Percentiles rank a stretch among this genome's conserved stretches.
Evolutionary conservation across 805 yeast genomes (phyloP).

Genomic region (Lipomyces sp.): DNA sequence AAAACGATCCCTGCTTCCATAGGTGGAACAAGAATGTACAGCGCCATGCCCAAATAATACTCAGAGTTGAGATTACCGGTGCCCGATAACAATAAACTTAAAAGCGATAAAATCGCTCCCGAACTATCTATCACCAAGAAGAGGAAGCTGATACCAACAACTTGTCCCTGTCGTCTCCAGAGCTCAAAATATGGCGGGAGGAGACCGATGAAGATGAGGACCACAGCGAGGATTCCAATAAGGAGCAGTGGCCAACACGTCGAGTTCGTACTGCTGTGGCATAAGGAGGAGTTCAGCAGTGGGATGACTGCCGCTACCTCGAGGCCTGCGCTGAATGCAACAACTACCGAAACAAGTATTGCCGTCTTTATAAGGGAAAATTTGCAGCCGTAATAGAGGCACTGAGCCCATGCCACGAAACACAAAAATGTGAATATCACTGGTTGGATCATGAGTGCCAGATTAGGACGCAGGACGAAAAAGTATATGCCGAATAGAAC

Average conservation of each 20-base stretch:
- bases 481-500: slow-evolving; percentile 89
- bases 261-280: slow-evolving; percentile 49
- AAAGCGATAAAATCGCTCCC: slow-evolving; percentile 82
- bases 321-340: slow-evolving; percentile 56
- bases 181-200: slow-evolving; percentile 89
- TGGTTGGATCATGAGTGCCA: slow-evolving; percentile 86
- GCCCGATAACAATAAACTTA: slow-evolving; percentile 57
- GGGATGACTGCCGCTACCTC: slow-evolving; percentile 77
- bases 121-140: slow-evolving; percentile 74
- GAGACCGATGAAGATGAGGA: slow-evolving; percentile 75
- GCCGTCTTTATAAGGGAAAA: slow-evolving; percentile 47
- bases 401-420: slow-evolving; percentile 67
- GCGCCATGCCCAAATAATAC: slow-evolving; percentile 78
- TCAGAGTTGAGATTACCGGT: slow-evolving; percentile 43
- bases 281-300: slow-evolving; percentile 44
- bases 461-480: slow-evolving; percentile 66
- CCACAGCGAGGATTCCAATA: slow-evolving; percentile 79
- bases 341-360: slow-evolving; percentile 47
- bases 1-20: slow-evolving; percentile 77
- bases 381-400: slow-evolving; percentile 56
- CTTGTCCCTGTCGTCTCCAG: slow-evolving; percentile 77
- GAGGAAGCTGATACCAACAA: slow-evolving; percentile 84
- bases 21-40: slow-evolving; percentile 73
- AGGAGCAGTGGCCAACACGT: slow-evolving; percentile 76
- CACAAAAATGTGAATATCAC: slow-evolving; percentile 77